A percentile compares a stretch with the other conserved stretches of the same genome.
Conservation (phyloP, 768 basidiomycete species). For the Tulasnella sp. region DNA sequence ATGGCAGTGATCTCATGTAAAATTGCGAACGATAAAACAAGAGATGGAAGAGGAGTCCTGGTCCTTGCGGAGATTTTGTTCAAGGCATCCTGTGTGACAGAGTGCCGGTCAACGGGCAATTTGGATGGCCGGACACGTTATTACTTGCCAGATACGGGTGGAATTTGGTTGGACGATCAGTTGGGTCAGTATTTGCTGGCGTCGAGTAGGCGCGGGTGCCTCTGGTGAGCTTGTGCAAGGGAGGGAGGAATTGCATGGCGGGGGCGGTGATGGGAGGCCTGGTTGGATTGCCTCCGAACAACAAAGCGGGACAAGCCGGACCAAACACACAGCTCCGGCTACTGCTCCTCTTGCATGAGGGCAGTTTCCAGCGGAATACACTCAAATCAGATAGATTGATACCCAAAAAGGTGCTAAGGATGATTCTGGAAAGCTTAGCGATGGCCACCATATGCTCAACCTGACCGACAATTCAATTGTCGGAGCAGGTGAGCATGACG, state of each 20-base stretch:
- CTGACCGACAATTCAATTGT: not conserved
- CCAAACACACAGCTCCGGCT: not conserved
- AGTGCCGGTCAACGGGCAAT: not conserved
- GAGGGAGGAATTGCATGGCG: not conserved
- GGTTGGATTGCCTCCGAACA: not conserved
- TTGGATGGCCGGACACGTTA: not conserved
- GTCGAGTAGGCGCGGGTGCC: not conserved
- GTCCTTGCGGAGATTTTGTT: slow-evolving; percentile 66
- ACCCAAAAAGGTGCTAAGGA: not conserved
- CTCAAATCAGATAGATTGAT: not conserved
- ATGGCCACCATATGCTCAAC: slow-evolving; percentile 2
- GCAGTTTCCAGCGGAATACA: not conserved
- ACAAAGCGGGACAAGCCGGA: not conserved
- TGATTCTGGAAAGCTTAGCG: not conserved
- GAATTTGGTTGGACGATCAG: not conserved
- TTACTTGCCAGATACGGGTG: not conserved
- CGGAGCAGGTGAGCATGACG: not conserved
- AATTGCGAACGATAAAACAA: slow-evolving; percentile 75
- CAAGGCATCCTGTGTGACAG: slow-evolving; percentile 47
- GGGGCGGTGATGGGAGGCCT: not conserved
- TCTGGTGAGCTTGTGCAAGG: not conserved
- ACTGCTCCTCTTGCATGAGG: not conserved
- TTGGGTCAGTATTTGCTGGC: not conserved
- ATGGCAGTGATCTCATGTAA: slow-evolving; percentile 87
- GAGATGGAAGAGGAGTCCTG: slow-evolving; percentile 73